Evolutionary conservation across 352 stramenopile genomes (phyloP), one percentile per base, ranked within the genome.

Genomic region (Globisporangium ultimum): DNA sequence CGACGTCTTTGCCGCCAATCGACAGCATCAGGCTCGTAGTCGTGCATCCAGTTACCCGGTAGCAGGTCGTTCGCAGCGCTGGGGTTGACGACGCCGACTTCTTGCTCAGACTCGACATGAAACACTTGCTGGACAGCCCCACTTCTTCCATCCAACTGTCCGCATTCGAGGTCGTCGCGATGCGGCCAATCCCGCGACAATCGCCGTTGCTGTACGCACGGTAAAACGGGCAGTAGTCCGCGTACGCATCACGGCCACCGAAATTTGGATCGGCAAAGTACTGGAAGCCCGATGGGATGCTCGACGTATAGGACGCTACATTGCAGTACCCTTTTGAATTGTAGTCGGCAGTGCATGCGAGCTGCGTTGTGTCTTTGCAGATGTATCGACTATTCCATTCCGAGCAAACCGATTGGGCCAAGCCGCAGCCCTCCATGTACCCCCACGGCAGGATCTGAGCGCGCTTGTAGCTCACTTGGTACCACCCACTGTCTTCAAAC

Each of bases 401-500:
- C 17, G 80, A 87, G 54, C 86, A 95, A 3, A 64, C 59, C 22
- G 71, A 71, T 40, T 78, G 72, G 9, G 76, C 78, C 53, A 95
- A 62, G 0, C 72, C 74, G 46, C 85, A 95, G 38, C 85, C 85
- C 72, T 89, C 79, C 34, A 89, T 68, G 42, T 78, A 90, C 1
- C 85, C 85, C 80, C 80, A 94, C 2, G 80, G 64, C 15, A 94
- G 61, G 9, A 74, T 53, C 49, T 94, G 73, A 0, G 83, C 83
- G 18, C 68, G 63, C 11, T 67, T 65, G 60, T 87, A 92, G 48
- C 69, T 81, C 34, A 88, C 80, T 54, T 87, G 74, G 57, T 93
- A 93, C 84, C 84, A 93, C 3, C 84, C 82, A 52, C 77, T 90
- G 59, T 93, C 84, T 59, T 88, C 82, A 60, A 93, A 92, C 36